phyloP scores from a whole-genome alignment of 2,329 filamentous ascomycete species.

The Ophiognomonia clavigignenti-juglandacearum region DNA sequence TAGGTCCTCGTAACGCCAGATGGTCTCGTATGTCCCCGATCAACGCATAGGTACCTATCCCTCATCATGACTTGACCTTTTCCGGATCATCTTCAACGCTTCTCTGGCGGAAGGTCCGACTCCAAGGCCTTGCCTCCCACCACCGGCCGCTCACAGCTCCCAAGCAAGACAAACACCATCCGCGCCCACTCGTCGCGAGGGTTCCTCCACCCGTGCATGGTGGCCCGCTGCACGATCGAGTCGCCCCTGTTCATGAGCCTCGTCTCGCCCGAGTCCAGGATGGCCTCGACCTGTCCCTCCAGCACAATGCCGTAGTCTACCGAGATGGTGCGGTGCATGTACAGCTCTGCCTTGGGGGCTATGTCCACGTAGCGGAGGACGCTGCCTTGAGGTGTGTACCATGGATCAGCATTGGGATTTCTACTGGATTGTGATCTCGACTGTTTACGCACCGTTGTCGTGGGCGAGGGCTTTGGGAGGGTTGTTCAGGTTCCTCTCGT shows the following conservation, averaged over 20 bases:
- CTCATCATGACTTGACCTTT: too few species aligned
- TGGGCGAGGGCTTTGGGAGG: too few species aligned
- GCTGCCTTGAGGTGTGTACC: slow-evolving; percentile 36
- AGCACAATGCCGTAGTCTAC: slow-evolving; percentile 46
- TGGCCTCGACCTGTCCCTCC: slow-evolving; percentile 43
- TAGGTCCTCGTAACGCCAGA: too few species aligned
- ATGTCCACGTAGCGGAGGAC: slow-evolving; percentile 43
- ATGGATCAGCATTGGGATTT: too few species aligned
- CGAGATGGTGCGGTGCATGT: slow-evolving; percentile 42
- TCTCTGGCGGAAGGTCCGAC: too few species aligned
- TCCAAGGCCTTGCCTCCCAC: too few species aligned
- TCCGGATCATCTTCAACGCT: too few species aligned
- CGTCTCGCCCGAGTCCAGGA: slow-evolving; percentile 41
- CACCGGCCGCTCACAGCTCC: too few species aligned
- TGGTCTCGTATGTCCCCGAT: too few species aligned
- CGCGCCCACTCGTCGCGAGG: slow-evolving; percentile 35
- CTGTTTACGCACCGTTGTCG: neutral
- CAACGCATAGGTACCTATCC: too few species aligned
- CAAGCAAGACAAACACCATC: slow-evolving; percentile 32
- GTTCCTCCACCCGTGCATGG: slow-evolving; percentile 39
- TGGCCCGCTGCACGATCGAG: slow-evolving; percentile 42
- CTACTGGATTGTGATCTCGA: neutral
- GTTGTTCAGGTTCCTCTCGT: too few species aligned
- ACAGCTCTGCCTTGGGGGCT: slow-evolving; percentile 30
- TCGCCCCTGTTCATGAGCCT: slow-evolving; percentile 39